Evolutionary conservation across 2,329 filamentous ascomycete species (phyloP).

Genomic region (Diaporthe ampelina): DNA sequence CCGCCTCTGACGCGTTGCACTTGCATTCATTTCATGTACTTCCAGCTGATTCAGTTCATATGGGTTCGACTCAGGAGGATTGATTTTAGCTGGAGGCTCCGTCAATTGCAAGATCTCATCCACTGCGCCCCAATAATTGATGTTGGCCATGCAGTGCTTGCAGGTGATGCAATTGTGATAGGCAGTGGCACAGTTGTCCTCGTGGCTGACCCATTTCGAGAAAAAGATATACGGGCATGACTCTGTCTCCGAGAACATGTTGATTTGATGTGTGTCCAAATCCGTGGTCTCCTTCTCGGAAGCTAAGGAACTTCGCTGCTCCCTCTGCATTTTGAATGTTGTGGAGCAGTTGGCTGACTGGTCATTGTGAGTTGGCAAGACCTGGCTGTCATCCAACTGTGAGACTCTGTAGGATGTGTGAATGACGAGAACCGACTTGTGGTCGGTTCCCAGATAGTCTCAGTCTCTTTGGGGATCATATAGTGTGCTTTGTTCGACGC

Average conservation of each 20-base stretch:
- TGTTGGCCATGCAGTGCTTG: constrained; percentile 33
- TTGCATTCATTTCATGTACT: neutral
- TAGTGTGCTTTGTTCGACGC: constrained; percentile 6
- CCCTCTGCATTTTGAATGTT: neutral
- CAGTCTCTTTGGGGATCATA: neutral
- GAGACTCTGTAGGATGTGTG: neutral
- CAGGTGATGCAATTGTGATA: constrained; percentile 35
- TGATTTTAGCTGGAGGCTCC: neutral
- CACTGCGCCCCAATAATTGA: constrained; percentile 26
- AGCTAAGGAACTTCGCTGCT: neutral
- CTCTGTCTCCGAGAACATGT: constrained; percentile 32
- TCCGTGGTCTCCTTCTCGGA: neutral
- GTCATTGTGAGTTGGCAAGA: neutral
- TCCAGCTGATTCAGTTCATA: constrained; percentile 16
- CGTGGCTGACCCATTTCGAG: constrained; percentile 30
- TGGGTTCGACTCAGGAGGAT: neutral
- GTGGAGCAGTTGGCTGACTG: too few species aligned
- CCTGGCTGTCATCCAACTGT: neutral
- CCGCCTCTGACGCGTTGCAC: neutral
- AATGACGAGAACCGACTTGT: neutral
- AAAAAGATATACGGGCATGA: constrained; percentile 33
- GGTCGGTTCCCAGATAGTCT: neutral
- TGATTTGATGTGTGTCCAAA: neutral
- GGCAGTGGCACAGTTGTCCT: constrained; percentile 27
- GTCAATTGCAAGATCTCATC: neutral